Evolutionary conservation across 2,329 filamentous ascomycete genomes (phyloP).

Genomic region (Cladophialophora exuberans): DNA sequence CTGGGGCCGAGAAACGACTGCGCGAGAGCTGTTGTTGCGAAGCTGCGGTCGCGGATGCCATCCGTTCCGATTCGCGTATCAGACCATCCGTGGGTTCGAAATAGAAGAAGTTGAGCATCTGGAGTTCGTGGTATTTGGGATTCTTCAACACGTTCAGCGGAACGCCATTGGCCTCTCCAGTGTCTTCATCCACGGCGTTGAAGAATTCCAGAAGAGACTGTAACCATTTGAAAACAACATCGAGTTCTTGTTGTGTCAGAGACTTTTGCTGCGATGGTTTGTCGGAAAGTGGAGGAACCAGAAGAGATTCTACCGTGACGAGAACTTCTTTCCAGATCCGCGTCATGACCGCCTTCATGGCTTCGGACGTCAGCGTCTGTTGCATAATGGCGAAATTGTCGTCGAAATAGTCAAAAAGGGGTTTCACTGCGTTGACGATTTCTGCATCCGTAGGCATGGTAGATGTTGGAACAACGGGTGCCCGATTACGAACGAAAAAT

Average conservation of each 20-base stretch:
- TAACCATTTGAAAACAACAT: conserved; percentile 94
- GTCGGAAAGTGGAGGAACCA: conserved; percentile 92
- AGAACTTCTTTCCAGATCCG: conserved; percentile 97
- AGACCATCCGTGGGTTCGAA: conserved; percentile 89
- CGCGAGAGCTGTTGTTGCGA: conserved; percentile 64
- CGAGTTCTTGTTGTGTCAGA: conserved; percentile 82
- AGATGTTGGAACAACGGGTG: conserved; percentile 40
- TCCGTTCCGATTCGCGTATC: conserved; percentile 92
- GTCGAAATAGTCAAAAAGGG: conserved; percentile 92
- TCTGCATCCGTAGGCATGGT: conserved; percentile 70
- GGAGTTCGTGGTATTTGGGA: conserved; percentile 96
- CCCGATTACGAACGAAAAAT: conserved; percentile 58
- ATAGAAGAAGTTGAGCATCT: conserved; percentile 98
- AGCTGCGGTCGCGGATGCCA: conserved; percentile 84
- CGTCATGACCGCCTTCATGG: conserved; percentile 99
- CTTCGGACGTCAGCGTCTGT: conserved; percentile 86
- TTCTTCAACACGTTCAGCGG: conserved; percentile 90
- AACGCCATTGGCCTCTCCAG: conserved; percentile 81
- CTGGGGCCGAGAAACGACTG: conserved; percentile 72
- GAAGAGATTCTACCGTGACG: conserved; percentile 82
- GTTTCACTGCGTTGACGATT: conserved; percentile 77
- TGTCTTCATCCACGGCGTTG: conserved; percentile 85
- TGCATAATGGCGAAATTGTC: conserved; percentile 99
- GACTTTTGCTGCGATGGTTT: conserved; percentile 87
- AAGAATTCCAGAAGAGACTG: conserved; percentile 92